phyloP scores from a whole-genome alignment of 2,329 filamentous ascomycete genomes.

The Tolypocladium ovalisporum region DNA sequence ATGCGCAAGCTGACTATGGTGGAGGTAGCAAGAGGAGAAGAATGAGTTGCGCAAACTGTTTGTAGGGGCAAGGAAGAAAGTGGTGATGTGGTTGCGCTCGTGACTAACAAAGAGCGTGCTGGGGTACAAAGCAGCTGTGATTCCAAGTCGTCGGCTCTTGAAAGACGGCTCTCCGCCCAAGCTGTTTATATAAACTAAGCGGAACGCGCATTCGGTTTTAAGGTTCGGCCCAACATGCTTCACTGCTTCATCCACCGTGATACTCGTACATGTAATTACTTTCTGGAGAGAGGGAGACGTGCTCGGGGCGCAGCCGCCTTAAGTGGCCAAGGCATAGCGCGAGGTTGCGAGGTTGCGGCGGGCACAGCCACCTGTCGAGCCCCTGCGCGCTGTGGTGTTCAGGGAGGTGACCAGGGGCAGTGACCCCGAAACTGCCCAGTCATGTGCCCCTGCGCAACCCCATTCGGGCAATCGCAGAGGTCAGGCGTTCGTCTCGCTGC shows the following conservation, averaged over 20 bases:
- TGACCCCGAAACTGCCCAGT: neutral
- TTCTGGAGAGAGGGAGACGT: neutral
- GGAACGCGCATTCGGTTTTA: neutral
- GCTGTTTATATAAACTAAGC: neutral
- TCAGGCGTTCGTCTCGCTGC: neutral
- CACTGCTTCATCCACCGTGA: neutral
- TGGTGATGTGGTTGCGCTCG: neutral
- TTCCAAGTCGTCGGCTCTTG: no score
- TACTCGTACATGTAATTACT: no score
- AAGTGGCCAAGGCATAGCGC: neutral
- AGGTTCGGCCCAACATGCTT: neutral
- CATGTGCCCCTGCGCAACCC: neutral
- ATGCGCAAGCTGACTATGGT: no score
- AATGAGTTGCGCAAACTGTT: neutral
- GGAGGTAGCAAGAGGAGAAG: neutral
- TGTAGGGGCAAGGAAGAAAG: neutral
- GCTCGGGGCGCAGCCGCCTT: neutral
- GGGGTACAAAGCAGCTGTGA: neutral
- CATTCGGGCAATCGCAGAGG: neutral
- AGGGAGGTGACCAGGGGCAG: neutral
- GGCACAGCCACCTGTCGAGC: neutral
- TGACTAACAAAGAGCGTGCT: neutral
- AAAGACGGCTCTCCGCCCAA: neutral
- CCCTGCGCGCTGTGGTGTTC: neutral
- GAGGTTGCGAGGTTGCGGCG: neutral